Evolutionary conservation across 495 filamentous ascomycete genomes (phyloP), one percentile per base, ranked within the genome.

Genomic region (Hypoxylon fragiforme): DNA sequence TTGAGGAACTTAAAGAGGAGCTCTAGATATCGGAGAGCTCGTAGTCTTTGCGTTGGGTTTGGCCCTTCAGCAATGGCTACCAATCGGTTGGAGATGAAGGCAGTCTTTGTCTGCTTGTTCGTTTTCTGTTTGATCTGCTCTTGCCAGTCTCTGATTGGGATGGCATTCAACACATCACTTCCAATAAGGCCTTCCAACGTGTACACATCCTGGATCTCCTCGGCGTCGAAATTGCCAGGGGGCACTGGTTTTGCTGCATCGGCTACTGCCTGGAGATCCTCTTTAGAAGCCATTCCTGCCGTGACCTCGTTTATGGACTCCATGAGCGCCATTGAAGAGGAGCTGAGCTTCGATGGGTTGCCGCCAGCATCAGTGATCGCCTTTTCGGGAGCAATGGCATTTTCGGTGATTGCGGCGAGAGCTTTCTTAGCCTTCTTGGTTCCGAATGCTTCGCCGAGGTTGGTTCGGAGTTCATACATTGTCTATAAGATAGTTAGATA

Each of bases 391-490:
- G 69, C 62, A 53, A 95, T 90, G 31, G 89, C 88, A 58, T 95
- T 95, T 64, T 89, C 84, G 16, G 88, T 85, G 41, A 87, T 73
- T 24, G 86, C 84, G 19, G 80, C 81, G 51, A 92, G 84, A 1
- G 87, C 87, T 71, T 95, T 95, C 77, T 88, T 87, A 2, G 95
- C 85, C 73, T 95, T 95, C 75, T 90, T 95, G 26, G 91, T 96
- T 57, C 94, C 95, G 73, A 98, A 98, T 40, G 86, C 85, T 62
- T 90, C 82, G 54, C 91, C 94, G 3, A 98, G 85, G 28, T 84
- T 81, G 36, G 81, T 85, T 54, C 82, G 82, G 64, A 77, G 76
- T 20, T 82, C 79, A 60, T 79, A 73, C 60, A 81, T 76, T 32
- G 75, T 81, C 78, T 82, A 66, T 69, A 28, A 38, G n/a, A 32